These are phyloP conservation scores for Casuarina equisetifolia DNA, from an alignment of 306 rosid genomes.

Conservation along the genomic window DNA sequence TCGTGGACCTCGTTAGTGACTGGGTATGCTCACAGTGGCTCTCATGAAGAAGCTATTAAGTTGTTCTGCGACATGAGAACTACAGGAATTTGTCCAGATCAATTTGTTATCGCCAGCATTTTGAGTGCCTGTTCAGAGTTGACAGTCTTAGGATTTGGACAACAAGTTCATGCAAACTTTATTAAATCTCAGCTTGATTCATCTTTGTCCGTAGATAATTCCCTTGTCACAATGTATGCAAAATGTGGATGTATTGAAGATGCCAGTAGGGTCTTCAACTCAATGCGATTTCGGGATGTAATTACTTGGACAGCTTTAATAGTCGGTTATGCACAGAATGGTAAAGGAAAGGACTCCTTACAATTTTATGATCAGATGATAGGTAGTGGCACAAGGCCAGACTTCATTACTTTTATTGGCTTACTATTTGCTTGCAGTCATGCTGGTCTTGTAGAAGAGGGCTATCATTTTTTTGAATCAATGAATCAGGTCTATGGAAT, in stretches of 20 bases:
- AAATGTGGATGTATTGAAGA: conserved; percentile 90
- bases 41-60: conserved; percentile 60
- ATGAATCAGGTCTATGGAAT: conserved; percentile 71
- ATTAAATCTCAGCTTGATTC: conserved; percentile 59
- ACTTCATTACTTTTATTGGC: conserved; percentile 81
- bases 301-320: conserved; percentile 91
- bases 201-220: conserved; percentile 64
- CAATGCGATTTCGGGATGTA: conserved; percentile 59
- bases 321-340: conserved; percentile 90
- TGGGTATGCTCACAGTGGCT: conserved; percentile 69
- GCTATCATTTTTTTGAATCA: conserved; percentile 53
- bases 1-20: conserved; percentile 93
- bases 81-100: conserved; percentile 61
- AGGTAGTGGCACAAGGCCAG: conserved; percentile 67
- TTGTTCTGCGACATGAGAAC: conserved; percentile 71
- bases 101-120: conserved; percentile 64
- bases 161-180: conserved; percentile 72
- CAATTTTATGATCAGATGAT: conserved; percentile 73
- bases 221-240: conserved; percentile 83
- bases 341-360: conserved; percentile 74
- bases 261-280: conserved; percentile 57
- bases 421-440: conserved; percentile 94
- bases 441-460: conserved; percentile 75
- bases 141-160: conserved; percentile 74
- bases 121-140: conserved; percentile 81